Conservation (phyloP, 306 rosid species). For the Quercus alba region DNA sequence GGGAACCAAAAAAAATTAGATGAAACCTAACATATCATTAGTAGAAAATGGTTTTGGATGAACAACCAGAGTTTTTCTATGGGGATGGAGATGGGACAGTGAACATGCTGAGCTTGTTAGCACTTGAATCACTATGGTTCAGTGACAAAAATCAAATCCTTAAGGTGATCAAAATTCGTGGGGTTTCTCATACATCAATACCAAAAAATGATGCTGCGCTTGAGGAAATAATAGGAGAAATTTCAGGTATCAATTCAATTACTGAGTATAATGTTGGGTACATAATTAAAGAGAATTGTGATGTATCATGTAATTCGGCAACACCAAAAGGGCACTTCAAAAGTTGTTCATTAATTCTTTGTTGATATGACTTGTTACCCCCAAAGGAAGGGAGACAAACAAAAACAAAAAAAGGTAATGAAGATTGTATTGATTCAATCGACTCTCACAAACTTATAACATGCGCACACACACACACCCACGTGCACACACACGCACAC, state of each 20-base stretch:
- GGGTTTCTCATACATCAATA: conserved; percentile 56
- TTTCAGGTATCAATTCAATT: conserved; percentile 45
- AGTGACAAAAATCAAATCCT: conserved; percentile 42
- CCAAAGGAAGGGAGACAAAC: no score
- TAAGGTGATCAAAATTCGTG: conserved; percentile 40
- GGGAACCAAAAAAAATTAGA: no score
- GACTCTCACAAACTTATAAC: no score
- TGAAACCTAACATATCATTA: no score
- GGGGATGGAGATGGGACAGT: conserved; percentile 95
- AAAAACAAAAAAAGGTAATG: no score
- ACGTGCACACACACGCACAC: no score
- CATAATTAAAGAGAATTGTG: conserved; percentile 2
- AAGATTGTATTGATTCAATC: no score
- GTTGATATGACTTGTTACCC: no score
- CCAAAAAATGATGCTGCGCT: conserved; percentile 57
- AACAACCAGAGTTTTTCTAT: conserved; percentile 48
- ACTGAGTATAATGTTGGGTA: background rate
- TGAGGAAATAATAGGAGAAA: conserved; percentile 33
- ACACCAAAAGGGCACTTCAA: background rate
- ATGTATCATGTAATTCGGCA: background rate
- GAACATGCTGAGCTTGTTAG: conserved; percentile 70
- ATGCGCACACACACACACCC: rapidly evolving
- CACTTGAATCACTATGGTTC: conserved; percentile 53
- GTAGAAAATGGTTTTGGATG: conserved; percentile 56
- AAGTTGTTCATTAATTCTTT: background rate